These are phyloP conservation scores for Gamarada debralockiae DNA, from an alignment of 495 filamentous ascomycete species.

Conservation along the genomic window DNA sequence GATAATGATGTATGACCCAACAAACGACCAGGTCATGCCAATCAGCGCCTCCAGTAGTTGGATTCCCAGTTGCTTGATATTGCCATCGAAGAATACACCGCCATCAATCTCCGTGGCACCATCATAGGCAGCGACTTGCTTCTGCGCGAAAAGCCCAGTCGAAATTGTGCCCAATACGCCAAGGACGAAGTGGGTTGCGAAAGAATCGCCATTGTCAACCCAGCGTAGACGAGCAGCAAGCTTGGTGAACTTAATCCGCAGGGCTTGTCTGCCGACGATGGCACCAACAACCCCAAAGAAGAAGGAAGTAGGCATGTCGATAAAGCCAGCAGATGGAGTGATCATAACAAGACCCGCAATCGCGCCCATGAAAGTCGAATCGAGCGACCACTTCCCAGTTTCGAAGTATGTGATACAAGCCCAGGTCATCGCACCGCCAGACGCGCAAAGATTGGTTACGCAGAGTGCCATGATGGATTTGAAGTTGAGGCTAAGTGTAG, in stretches of 20 bases:
- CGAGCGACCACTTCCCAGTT: slow-evolving; percentile 42
- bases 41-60: slow-evolving; percentile 82
- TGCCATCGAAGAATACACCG: slow-evolving; percentile 83
- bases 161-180: slow-evolving; percentile 83
- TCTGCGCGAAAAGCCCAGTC: slow-evolving; percentile 91
- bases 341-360: slow-evolving; percentile 48
- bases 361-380: slow-evolving; percentile 46
- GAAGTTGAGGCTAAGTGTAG: slow-evolving; percentile 32
- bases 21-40: slow-evolving; percentile 82
- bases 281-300: slow-evolving; percentile 42
- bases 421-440: slow-evolving; percentile 44
- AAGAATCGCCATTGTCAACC: slow-evolving; percentile 92
- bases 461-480: slow-evolving; percentile 37
- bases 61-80: slow-evolving; percentile 82
- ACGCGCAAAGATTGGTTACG: slow-evolving; percentile 47
- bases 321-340: slow-evolving; percentile 39
- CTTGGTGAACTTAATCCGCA: slow-evolving; percentile 45
- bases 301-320: slow-evolving; percentile 37
- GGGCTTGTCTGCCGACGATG: slow-evolving; percentile 39
- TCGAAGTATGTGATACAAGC: slow-evolving; percentile 40
- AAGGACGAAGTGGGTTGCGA: slow-evolving; percentile 84
- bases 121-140: slow-evolving; percentile 44
- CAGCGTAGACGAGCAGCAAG: slow-evolving; percentile 56
- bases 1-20: slow-evolving; percentile 77
- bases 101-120: slow-evolving; percentile 63